These are phyloP conservation scores for Jacaranda copaia DNA, from an alignment of 257 asterid genomes.

Conservation along the genomic window DNA sequence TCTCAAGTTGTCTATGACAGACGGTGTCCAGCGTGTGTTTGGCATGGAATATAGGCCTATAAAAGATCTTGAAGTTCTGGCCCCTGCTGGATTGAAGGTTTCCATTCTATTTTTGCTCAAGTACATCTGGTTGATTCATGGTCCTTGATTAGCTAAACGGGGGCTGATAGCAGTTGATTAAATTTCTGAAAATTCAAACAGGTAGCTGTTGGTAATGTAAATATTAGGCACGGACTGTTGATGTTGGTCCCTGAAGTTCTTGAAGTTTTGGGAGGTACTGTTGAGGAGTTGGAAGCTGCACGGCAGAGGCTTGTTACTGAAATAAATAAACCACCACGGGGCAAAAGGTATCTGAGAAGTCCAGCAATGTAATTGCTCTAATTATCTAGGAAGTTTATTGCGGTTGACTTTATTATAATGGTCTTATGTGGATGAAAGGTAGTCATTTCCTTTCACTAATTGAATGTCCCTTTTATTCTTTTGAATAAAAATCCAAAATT, in stretches of 20 bases:
- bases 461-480: background rate
- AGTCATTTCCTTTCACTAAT: slow-evolving; percentile 15
- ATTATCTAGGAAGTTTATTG: slow-evolving; percentile 11
- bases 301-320: slow-evolving; percentile 81
- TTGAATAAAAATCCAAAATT: background rate
- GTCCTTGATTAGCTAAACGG: slow-evolving; percentile 25
- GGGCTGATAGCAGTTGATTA: slow-evolving; percentile 21
- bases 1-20: slow-evolving; percentile 92
- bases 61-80: slow-evolving; percentile 73
- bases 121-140: slow-evolving; percentile 27
- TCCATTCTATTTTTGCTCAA: background rate
- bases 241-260: slow-evolving; percentile 95
- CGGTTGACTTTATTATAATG: slow-evolving; percentile 1
- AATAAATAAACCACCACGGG: slow-evolving; percentile 95
- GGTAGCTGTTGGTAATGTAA: slow-evolving; percentile 82
- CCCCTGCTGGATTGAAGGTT: slow-evolving; percentile 93
- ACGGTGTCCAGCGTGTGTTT: slow-evolving; percentile 91
- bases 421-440: slow-evolving; percentile 1
- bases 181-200: slow-evolving; percentile 37
- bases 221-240: slow-evolving; percentile 83
- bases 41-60: slow-evolving; percentile 97
- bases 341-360: slow-evolving; percentile 64
- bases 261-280: slow-evolving; percentile 83
- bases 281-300: slow-evolving; percentile 86
- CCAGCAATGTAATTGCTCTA: background rate